Evolutionary conservation across 2,329 filamentous ascomycete species (phyloP), one percentile per base, ranked within the genome.

Genomic region (Didymella keratinophila): DNA sequence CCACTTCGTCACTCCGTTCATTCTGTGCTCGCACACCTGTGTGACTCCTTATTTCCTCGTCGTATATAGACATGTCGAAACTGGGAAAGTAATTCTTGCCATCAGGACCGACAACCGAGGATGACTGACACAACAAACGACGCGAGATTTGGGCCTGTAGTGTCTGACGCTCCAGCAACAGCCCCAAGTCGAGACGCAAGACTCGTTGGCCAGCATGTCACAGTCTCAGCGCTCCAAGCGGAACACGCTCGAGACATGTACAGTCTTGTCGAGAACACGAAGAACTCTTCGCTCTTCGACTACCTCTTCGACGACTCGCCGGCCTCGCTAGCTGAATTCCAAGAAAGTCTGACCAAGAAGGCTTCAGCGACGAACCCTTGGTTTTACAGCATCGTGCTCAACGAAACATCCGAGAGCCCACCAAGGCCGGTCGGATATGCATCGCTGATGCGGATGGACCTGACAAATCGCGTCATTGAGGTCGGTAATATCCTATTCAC

Each of bases 401-500:
- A 62, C 14, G 27, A 11, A 7, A 14, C 18, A 0, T 5, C 42
- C 7, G 52, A 30, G 2, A 21, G 28, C 16, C 12, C n/a, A 8
- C 30, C 47, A 10, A 49, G 47, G 42, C 42, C 63, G 16, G 56
- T 63, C 9, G 63, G 63, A 2, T 56, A 58, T 28, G 53, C 44
- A 34, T 60, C 52, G 82, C 86, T 48, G 76, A 80, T 4, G 77
- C 82, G 61, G 9, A 63, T 65, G 63, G 61, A 65, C 18, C 44
- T 57, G 0, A 62, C 67, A 0, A 78, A 88, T 53, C 78, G 81
- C 2, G 76, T 78, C 21, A 74, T 88, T 1, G 87, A 89, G 64
- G 80, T 89, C 23, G 87, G 87, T 2, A 76, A 78, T 59, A 76
- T 89, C 16, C 73, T 87, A 11, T 84, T 85, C 61, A 79, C 82